Percentiles rank a stretch among this genome's conserved stretches.
Evolutionary conservation across 2,329 filamentous ascomycete genomes (phyloP).

Genomic region (Colletotrichum acutatum): DNA sequence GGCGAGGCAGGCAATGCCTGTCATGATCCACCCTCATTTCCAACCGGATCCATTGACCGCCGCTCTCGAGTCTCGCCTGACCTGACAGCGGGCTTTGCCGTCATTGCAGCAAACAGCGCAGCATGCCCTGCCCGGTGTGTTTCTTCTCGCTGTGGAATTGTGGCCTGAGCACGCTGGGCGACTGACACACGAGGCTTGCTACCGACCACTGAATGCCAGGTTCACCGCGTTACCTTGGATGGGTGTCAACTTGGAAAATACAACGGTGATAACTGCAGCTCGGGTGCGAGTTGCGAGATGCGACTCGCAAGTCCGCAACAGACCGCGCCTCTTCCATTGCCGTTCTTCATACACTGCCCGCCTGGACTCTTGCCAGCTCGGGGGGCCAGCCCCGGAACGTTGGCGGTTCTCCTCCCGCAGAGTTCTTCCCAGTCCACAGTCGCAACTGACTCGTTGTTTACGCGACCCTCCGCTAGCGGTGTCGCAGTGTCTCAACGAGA

Average conservation of each 20-base stretch:
- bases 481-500: conserved; percentile 18
- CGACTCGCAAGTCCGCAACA: background rate
- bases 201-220: background rate
- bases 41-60: conserved; percentile 20
- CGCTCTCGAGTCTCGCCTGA: conserved; percentile 5
- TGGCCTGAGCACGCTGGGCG: background rate
- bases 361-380: background rate
- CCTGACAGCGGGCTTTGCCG: conserved; percentile 34
- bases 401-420: background rate
- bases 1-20: conserved; percentile 13
- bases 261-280: background rate
- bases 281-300: background rate
- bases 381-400: background rate
- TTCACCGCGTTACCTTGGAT: background rate
- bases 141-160: background rate
- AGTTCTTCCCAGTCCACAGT: background rate
- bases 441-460: conserved; percentile 21
- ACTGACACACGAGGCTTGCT: background rate
- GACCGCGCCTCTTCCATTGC: background rate
- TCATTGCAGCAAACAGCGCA: conserved; percentile 6
- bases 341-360: background rate
- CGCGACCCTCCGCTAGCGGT: conserved; percentile 8
- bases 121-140: background rate
- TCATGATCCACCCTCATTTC: conserved; percentile 29
- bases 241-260: conserved; percentile 1